Evolutionary conservation across 805 yeast genomes (phyloP), one percentile per base, ranked within the genome.

Genomic region (Priceomyces melissophilus): DNA sequence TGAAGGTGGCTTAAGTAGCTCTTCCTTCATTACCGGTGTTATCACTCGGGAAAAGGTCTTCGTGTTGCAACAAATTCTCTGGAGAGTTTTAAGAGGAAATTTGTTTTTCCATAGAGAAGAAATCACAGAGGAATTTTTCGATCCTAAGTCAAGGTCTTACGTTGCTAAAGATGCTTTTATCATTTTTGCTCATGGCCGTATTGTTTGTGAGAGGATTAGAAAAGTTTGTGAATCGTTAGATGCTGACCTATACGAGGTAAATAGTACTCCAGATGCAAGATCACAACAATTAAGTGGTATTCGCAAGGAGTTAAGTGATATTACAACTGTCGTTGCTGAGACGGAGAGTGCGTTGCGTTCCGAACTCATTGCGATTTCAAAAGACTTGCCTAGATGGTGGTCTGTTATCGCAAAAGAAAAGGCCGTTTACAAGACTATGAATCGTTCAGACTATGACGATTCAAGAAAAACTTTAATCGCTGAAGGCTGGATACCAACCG

Each of bases 401-500:
- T 64, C 56, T 47, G 57, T 58, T 16, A 48, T 70, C 25, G 80
- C 79, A 42, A 79, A 88, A 60, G 99, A 93, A 62, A 87, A 87
- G 58, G 83, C 88, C 10, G 82, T 90, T 11, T 89, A 84, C 62
- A 73, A 82, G 27, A 76, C 88, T 0, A 71, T 93, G 70, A 88
- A 88, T 63, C 71, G 77, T 54, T 81, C 88, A 61, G 87, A 86
- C 56, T 84, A 82, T 61, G 95, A 86, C 56, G 87, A 79, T 48
- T 69, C 83, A n/a, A 81, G 96, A 65, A 80, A 85, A 60, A 86
- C 96, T 29, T 71, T 93, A 45, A 78, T 91, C 36, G 96, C 95
- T 14, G 98, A 95, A 69, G 99, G 98, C 26, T 93, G 99, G 99
- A 71, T 87, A 14, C 98, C 99, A 30, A 74, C 82, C 14, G 80